Conservation (phyloP, 352 stramenopile genomes). For the Phytophthora megakarya region DNA sequence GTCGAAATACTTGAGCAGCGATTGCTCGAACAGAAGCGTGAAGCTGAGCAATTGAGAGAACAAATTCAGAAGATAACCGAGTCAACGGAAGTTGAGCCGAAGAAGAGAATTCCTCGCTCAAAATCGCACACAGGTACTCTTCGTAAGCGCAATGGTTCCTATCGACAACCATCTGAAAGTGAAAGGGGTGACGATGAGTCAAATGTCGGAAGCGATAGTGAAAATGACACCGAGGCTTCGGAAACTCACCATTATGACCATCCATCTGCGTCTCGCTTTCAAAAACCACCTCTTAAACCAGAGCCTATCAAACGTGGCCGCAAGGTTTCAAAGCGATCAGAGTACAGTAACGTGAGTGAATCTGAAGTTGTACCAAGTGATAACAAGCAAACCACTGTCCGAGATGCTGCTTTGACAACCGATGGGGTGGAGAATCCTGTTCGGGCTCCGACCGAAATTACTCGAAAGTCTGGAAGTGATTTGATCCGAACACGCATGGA, state of each 20-base stretch:
- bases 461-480: conserved; percentile 48
- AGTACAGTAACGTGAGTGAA: conserved; percentile 25
- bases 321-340: conserved; percentile 14
- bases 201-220: conserved; percentile 44
- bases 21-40: conserved; percentile 60
- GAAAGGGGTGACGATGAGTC: conserved; percentile 14
- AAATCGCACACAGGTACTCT: conserved; percentile 39
- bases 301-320: neutral
- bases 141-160: conserved; percentile 15
- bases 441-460: conserved; percentile 3
- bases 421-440: conserved; percentile 4
- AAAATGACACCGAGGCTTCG: conserved; percentile 56
- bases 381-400: conserved; percentile 19
- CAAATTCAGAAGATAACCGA: conserved; percentile 42
- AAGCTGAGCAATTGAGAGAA: conserved; percentile 54
- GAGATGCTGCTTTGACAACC: conserved; percentile 13
- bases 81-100: conserved; percentile 1
- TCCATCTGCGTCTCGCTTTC: conserved; percentile 15
- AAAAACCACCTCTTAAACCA: neutral
- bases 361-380: conserved; percentile 6
- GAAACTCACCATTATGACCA: conserved; percentile 30
- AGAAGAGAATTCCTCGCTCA: conserved; percentile 23
- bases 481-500: conserved; percentile 73
- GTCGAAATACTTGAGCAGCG: conserved; percentile 61
- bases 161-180: conserved; percentile 12